Base-by-base conservation (phyloP, 495 filamentous ascomycete genomes). In the Trichoderma orchidacearum region DNA sequence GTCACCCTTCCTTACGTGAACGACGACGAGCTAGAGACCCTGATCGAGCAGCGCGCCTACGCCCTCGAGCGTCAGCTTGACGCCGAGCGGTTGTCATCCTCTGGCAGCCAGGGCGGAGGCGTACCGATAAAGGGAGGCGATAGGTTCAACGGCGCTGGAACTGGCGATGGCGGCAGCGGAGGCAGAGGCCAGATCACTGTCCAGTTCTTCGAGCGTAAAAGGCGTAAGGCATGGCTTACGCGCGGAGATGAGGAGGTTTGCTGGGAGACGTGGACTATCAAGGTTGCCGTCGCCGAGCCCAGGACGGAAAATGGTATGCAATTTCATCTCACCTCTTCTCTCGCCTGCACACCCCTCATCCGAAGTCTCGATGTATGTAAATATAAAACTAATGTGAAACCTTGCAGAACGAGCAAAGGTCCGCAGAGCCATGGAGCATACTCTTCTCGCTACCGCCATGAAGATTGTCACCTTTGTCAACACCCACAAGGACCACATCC, bases 201-300 rank as follows among this genome's bases (percentile, higher is more conserved):
- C 35, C 86, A 93, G 69, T 98, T 98, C 72, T 92, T 94, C 61
- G 94, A 98, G 74, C 94, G 90, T 78, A 85, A 83, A 63, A 79
- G 90, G 41, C 78, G 84, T 61, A 92, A 92, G 69, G 79, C 80
- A 4, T 94, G 88, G 86, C 75, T 74, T 29, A 88, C 87, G 63
- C 82, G 80, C 4, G 78, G 76, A 35, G 89, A 93, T 53, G 90
- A 98, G 65, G 92, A 96, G 66, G 82, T 96, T 2, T 93, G 89
- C 62, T 98, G 93, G 93, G 93, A 98, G 76, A 83, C 82, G 60
- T 98, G 93, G 93, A 85, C 85, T 23, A 69, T 97, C 61, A 89
- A 91, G 68, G 88, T 97, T 30, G 95, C 90, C 9, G 80, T 97
- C 27, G 87, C 90, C 2, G 91, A 85, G 53, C 90, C 91, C 30